These are phyloP conservation scores for Pyrenochaeta sp. DNA, from an alignment of 2,329 filamentous ascomycete genomes.

Conservation along the genomic window DNA sequence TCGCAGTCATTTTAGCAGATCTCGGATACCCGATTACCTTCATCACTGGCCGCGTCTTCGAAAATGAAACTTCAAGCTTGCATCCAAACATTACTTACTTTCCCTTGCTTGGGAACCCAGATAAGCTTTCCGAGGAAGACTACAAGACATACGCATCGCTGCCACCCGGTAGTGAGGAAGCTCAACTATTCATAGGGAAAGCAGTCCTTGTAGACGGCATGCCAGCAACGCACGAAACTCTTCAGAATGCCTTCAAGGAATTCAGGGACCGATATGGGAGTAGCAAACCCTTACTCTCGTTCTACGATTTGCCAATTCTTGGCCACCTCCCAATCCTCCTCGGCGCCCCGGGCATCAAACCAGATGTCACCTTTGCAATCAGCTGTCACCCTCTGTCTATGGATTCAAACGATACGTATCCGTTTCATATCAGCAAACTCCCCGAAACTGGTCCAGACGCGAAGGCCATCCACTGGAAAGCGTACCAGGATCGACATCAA, in stretches of 20 bases:
- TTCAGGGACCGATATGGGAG: slow-evolving; percentile 40
- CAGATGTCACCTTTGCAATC: slow-evolving; percentile 52
- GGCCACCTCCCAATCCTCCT: slow-evolving; percentile 39
- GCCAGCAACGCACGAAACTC: slow-evolving; percentile 40
- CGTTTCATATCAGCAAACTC: slow-evolving; percentile 19
- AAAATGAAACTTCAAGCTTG: slow-evolving; percentile 42
- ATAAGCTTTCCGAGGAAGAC: slow-evolving; percentile 26
- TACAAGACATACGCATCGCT: slow-evolving; percentile 34
- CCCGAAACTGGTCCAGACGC: slow-evolving; percentile 22
- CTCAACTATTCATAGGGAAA: slow-evolving; percentile 46
- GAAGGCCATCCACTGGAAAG: slow-evolving; percentile 18
- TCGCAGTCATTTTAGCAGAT: slow-evolving; percentile 50
- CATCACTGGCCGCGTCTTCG: slow-evolving; percentile 51
- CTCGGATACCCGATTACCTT: slow-evolving; percentile 56
- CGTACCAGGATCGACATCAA: slow-evolving; percentile 9
- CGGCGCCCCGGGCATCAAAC: slow-evolving; percentile 51
- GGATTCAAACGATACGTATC: slow-evolving; percentile 28
- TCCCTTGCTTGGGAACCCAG: slow-evolving; percentile 38
- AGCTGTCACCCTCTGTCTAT: slow-evolving; percentile 36
- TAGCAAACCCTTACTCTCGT: slow-evolving; percentile 52
- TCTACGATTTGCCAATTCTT: slow-evolving; percentile 54
- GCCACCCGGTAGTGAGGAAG: slow-evolving; percentile 32
- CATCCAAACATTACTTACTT: slow-evolving; percentile 52
- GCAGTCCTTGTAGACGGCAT: slow-evolving; percentile 48
- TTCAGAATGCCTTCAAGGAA: slow-evolving; percentile 44